A percentile compares a stretch with the other conserved stretches of the same genome.
Evolutionary conservation across 1,284 basidiomycete species (phyloP).

Genomic region (Cutaneotrichosporon sp.): DNA sequence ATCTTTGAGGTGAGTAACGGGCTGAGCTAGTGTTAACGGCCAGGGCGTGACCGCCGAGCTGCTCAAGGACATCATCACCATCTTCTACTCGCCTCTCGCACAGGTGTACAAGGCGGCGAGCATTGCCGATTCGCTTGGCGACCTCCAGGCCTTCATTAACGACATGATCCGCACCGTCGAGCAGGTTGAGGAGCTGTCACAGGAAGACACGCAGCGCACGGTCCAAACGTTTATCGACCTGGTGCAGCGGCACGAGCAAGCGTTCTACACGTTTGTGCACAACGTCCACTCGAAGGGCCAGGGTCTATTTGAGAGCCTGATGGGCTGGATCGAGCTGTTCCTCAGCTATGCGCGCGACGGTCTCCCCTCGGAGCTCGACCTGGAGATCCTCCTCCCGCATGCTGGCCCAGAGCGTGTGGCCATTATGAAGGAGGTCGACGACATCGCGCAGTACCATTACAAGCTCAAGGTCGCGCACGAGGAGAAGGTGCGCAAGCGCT

Average conservation of each 20-base stretch:
- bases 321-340: constrained; percentile 97
- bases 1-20: constrained; percentile 77
- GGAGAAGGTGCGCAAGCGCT: constrained; percentile 76
- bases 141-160: constrained; percentile 91
- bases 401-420: constrained; percentile 68
- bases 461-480: constrained; percentile 87
- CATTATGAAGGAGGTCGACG: constrained; percentile 82
- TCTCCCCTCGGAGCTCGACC: constrained; percentile 63
- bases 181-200: constrained; percentile 76
- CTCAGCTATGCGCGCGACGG: constrained; percentile 89
- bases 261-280: constrained; percentile 97
- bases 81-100: constrained; percentile 97
- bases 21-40: background rate
- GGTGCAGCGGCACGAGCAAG: constrained; percentile 87
- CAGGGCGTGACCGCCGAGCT: constrained; percentile 92
- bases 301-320: constrained; percentile 86
- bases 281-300: constrained; percentile 98
- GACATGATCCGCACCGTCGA: constrained; percentile 96
- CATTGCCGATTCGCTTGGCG: constrained; percentile 88
- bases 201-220: constrained; percentile 77
- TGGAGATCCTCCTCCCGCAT: constrained; percentile 84
- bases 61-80: constrained; percentile 97
- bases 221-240: constrained; percentile 94
- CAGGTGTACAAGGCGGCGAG: constrained; percentile 97
- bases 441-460: constrained; percentile 84